phyloP scores from a whole-genome alignment of 805 yeast species.

The Kuraishia piskuri region DNA sequence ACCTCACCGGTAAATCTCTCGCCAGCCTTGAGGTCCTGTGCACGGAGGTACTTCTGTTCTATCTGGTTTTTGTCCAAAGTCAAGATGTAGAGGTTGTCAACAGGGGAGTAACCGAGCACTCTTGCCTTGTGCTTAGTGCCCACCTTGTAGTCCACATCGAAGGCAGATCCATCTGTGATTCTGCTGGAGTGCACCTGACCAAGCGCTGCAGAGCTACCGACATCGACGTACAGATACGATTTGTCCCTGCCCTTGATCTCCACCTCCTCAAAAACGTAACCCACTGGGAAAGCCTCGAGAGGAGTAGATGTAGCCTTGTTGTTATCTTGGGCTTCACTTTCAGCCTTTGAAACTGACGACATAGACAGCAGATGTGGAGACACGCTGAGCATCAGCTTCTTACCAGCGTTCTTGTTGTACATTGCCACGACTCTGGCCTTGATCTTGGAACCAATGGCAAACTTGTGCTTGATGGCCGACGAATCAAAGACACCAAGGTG shows the following conservation, averaged over 20 bases:
- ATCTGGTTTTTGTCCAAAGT: slow-evolving; percentile 63
- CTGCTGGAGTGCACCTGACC: slow-evolving; percentile 82
- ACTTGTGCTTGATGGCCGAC: slow-evolving; percentile 49
- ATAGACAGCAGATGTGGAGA: slow-evolving; percentile 44
- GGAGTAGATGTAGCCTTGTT: slow-evolving; percentile 26
- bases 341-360: slow-evolving; percentile 5
- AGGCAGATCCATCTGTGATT: slow-evolving; percentile 37
- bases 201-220: slow-evolving; percentile 40
- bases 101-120: slow-evolving; percentile 56
- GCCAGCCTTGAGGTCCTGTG: slow-evolving; percentile 73
- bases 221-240: slow-evolving; percentile 44
- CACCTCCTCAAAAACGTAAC: slow-evolving; percentile 56
- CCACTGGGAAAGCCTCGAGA: slow-evolving; percentile 66
- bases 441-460: slow-evolving; percentile 56
- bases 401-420: slow-evolving; percentile 37
- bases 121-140: slow-evolving; percentile 74
- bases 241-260: slow-evolving; percentile 53
- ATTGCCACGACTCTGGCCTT: slow-evolving; percentile 67
- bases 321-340: slow-evolving; percentile 10
- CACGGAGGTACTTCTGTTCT: slow-evolving; percentile 54
- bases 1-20: slow-evolving; percentile 50
- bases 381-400: slow-evolving; percentile 55
- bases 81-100: slow-evolving; percentile 61
- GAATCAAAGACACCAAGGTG: slow-evolving; percentile 44
- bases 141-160: slow-evolving; percentile 40